Evolutionary conservation across 2,329 filamentous ascomycete species (phyloP), one percentile per base, ranked within the genome.

Genomic region (Aspergillus hiratsukae): DNA sequence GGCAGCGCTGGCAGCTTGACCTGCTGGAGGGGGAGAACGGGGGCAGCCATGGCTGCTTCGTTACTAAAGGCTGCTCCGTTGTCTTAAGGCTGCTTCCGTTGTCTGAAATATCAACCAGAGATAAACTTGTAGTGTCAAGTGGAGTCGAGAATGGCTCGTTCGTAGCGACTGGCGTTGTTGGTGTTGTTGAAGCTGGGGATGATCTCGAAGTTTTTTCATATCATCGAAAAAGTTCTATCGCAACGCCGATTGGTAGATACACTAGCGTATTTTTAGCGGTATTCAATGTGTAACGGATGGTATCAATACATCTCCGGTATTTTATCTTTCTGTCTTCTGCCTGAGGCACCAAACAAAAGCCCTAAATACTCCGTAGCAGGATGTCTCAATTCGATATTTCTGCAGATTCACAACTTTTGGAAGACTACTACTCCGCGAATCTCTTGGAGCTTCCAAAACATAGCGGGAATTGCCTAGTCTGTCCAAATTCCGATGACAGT

Each of bases 1-100:
- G 91, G 91, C 51, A 90, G 90, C 61, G 89, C 83, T 56, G 93
- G 87, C 70, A 95, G 83, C 81, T 91, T 95, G 70, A 95, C 79
- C 73, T 87, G 87, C 73, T 87, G 86, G 64, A 96, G 79, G 59
- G 89, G 88, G 74, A 86, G 84, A 68, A 96, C 89, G 78, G 91
- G 87, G 69, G 91, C 89, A 66, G 92, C 91, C 91, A 96, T 96
- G 61, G 62, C 69, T 62, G 57, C 23, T 23, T 3, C 23, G 23
- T n/a, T n/a, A n/a, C n/a, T n/a, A n/a, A n/a, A n/a, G n/a, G n/a
- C n/a, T n/a, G n/a, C n/a, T n/a, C n/a, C n/a, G n/a, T n/a, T n/a
- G 23, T 23, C 23, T 23, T 2, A 23, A 23, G 61, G 62, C 69
- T 62, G 57, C 52, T 7, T 23, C 31, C 41, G 54, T 46, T 11